A percentile compares a stretch with the other conserved stretches of the same genome.
Evolutionary conservation across 768 basidiomycete species (phyloP).

Genomic region (Podaxis rugospora): DNA sequence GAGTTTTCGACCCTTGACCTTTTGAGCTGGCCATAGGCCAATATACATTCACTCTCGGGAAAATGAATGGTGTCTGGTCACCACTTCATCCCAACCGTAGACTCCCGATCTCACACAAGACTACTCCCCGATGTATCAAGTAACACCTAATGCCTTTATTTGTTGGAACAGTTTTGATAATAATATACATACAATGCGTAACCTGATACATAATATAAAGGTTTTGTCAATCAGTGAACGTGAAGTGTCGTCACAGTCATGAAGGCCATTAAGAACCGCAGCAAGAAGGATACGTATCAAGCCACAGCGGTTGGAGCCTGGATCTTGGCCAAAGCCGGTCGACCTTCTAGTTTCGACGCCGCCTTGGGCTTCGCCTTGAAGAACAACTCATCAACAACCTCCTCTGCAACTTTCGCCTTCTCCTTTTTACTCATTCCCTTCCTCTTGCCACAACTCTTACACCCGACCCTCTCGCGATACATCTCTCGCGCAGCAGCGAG

Average conservation of each 20-base stretch:
- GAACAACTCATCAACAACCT: constrained; percentile 16
- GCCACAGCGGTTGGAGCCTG: not conserved
- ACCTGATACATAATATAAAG: not conserved
- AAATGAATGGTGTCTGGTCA: no score
- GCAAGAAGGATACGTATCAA: not conserved
- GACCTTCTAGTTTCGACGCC: not conserved
- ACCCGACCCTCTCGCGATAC: constrained; percentile 25
- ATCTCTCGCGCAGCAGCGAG: constrained; percentile 27
- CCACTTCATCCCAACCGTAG: not conserved
- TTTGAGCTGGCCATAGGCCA: not conserved
- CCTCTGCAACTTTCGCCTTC: constrained; percentile 19
- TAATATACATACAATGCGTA: not conserved
- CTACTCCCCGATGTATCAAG: not conserved
- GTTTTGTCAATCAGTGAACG: not conserved
- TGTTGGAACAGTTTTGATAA: not conserved
- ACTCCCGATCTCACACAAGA: not conserved
- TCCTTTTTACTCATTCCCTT: constrained; percentile 20
- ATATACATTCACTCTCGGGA: not conserved
- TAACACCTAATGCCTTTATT: not conserved
- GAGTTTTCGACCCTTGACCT: not conserved
- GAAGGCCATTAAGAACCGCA: not conserved
- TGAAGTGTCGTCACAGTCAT: not conserved
- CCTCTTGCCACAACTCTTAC: constrained; percentile 18
- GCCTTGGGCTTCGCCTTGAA: not conserved
- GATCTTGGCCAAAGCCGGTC: not conserved